Evolutionary conservation across 371 early-diverging fungal genomes (phyloP).

Genomic region (Rhizopus arrhizus): DNA sequence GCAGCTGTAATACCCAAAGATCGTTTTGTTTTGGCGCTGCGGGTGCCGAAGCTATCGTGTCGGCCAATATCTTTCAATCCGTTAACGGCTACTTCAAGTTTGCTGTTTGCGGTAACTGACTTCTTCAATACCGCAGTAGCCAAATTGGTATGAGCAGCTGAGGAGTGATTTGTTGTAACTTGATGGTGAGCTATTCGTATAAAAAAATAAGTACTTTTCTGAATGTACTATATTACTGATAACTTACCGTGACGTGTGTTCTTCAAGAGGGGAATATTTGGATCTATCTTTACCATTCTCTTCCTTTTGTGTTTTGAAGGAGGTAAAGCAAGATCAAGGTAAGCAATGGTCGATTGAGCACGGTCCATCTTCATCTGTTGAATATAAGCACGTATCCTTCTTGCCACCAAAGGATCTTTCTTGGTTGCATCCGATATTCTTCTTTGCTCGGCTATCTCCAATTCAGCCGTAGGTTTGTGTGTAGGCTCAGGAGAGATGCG

Average conservation of each 20-base stretch:
- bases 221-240: not conserved
- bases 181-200: constrained; percentile 1
- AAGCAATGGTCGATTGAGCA: constrained; percentile 36
- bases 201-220: not conserved
- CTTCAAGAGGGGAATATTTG: constrained; percentile 15
- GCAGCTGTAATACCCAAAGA: constrained; percentile 50
- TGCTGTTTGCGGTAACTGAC: not conserved
- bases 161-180: not conserved
- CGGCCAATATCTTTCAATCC: constrained; percentile 8
- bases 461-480: constrained; percentile 12
- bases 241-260: constrained; percentile 7
- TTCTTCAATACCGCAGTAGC: not conserved
- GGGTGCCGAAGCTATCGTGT: constrained; percentile 19
- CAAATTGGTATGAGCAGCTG: not conserved
- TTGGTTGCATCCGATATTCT: constrained; percentile 21
- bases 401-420: constrained; percentile 22
- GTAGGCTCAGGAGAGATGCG: constrained; percentile 10
- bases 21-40: constrained; percentile 33
- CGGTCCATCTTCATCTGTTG: constrained; percentile 29
- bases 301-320: constrained; percentile 12
- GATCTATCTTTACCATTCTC: constrained; percentile 20
- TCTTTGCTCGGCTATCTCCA: constrained; percentile 2
- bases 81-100: not conserved
- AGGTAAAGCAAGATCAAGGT: constrained; percentile 43
- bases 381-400: constrained; percentile 21